These are phyloP conservation scores for Pseudisothecium myosuroides DNA, from an alignment of 225 moss, liverwort and hornwort species.

Conservation along the genomic window DNA sequence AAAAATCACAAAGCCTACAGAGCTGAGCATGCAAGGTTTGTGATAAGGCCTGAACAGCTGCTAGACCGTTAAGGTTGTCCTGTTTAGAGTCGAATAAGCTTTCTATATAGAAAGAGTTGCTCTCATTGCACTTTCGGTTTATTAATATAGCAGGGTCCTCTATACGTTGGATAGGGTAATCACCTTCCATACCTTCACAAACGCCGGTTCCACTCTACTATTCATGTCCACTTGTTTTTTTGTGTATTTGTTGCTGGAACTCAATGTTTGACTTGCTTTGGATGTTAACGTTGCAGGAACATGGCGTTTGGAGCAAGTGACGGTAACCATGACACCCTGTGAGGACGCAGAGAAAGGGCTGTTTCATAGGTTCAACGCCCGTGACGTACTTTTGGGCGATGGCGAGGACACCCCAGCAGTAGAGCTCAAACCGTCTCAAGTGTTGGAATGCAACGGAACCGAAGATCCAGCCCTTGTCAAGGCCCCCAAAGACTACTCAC, in stretches of 20 bases:
- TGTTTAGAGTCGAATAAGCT: neutral
- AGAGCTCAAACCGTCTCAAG: conserved; percentile 50
- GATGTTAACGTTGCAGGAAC: conserved; percentile 23
- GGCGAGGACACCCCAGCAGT: conserved; percentile 47
- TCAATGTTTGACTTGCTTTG: neutral
- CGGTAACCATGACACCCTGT: conserved; percentile 30
- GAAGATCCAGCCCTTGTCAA: conserved; percentile 16
- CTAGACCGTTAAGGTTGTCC: neutral
- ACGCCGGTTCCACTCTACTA: neutral
- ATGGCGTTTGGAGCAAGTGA: conserved; percentile 57
- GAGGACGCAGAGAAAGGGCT: conserved; percentile 12
- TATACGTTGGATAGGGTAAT: neutral
- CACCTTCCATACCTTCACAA: neutral
- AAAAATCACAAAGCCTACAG: neutral
- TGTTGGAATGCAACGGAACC: conserved; percentile 30
- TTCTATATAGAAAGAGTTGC: neutral
- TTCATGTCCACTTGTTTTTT: neutral
- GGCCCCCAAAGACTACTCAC: neutral
- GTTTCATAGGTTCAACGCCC: conserved; percentile 44
- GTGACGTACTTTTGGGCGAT: conserved; percentile 53
- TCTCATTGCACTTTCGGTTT: neutral
- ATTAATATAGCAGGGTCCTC: neutral
- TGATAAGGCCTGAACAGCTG: neutral
- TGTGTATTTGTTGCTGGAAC: neutral
- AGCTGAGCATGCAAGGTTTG: neutral